phyloP scores from a whole-genome alignment of 306 rosid species.

The Mimosa bimucronata region DNA sequence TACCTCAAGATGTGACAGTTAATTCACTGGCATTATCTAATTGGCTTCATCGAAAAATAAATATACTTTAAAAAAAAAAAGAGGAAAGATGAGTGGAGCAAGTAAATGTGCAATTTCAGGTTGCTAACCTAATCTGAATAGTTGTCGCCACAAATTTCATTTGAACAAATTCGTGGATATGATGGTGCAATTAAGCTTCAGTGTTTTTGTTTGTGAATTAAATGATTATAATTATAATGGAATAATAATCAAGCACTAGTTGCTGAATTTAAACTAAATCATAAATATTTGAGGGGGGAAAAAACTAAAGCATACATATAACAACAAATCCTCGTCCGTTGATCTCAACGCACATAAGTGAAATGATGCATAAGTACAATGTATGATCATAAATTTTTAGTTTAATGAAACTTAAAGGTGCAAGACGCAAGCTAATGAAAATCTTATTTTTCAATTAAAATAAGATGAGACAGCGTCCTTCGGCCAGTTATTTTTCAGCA shows the following conservation, averaged over 20 bases:
- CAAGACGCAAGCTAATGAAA: no score
- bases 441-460: no score
- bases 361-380: no score
- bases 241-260: background rate
- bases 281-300: no score
- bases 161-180: background rate
- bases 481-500: no score
- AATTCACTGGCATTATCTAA: background rate
- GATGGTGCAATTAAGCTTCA: background rate
- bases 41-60: background rate
- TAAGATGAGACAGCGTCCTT: no score
- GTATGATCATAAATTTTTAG: no score
- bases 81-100: background rate
- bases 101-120: background rate
- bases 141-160: background rate
- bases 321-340: no score
- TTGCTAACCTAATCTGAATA: background rate
- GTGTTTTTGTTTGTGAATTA: background rate
- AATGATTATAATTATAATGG: background rate
- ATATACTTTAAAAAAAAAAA: background rate
- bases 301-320: no score
- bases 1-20: background rate
- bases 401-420: no score
- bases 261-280: background rate
- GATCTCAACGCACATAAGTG: no score